Percentiles rank a stretch among this genome's conserved stretches.
Conservation (phyloP, 257 asterid species). For the Henckelia pumila region DNA sequence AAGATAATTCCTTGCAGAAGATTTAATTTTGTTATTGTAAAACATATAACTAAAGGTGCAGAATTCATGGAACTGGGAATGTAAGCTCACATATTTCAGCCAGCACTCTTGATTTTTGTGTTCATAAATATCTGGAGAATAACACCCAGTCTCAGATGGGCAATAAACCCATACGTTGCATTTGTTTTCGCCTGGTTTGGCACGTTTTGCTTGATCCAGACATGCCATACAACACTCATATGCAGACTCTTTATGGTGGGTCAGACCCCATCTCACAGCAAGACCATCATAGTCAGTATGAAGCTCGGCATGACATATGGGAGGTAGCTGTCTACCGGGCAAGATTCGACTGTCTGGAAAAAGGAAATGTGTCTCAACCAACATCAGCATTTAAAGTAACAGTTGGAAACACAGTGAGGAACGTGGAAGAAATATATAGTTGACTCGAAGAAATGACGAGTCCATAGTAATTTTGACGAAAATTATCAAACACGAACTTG, state of each 20-base stretch:
- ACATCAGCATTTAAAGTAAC: no score
- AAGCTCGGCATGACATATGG: conserved; percentile 71
- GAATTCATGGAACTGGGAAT: neutral
- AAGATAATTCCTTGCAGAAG: neutral
- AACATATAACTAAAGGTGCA: neutral
- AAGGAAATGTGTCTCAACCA: conserved; percentile 7
- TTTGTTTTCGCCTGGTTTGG: conserved; percentile 50
- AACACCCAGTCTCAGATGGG: conserved; percentile 77
- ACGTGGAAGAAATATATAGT: no score
- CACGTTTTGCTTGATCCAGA: conserved; percentile 68
- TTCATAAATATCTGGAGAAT: conserved; percentile 84
- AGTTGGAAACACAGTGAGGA: no score
- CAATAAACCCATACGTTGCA: conserved; percentile 96
- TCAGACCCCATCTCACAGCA: conserved; percentile 93
- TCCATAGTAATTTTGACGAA: no score
- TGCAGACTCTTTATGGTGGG: conserved; percentile 89
- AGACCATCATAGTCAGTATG: conserved; percentile 85
- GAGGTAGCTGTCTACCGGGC: conserved; percentile 81
- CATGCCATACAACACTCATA: conserved; percentile 96
- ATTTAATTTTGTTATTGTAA: no score
- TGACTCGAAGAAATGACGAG: no score
- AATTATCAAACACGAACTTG: no score
- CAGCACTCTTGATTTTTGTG: conserved; percentile 91
- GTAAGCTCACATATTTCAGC: conserved; percentile 76
- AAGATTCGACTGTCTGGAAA: conserved; percentile 57